Conservation (phyloP, 345 rosid genomes). For the Gossypium raimondii region DNA sequence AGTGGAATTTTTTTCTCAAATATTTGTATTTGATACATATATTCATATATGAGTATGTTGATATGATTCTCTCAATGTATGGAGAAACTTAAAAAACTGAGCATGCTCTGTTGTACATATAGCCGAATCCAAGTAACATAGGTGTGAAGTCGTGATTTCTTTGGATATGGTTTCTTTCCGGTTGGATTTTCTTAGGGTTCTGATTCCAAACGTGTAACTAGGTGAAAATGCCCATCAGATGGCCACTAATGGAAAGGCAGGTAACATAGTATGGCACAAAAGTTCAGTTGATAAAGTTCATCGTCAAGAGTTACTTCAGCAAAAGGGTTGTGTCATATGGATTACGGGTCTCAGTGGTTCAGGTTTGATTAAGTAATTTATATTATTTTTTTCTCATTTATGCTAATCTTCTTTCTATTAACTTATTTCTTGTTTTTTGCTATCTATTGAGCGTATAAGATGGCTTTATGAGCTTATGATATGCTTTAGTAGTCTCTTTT, state of each 20-base stretch:
- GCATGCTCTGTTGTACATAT: no score
- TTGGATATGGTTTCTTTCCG: background rate
- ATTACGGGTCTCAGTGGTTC: constrained; percentile 87
- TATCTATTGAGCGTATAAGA: background rate
- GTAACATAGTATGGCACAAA: constrained; percentile 68
- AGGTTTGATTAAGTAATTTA: constrained; percentile 42
- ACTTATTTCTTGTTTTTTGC: background rate
- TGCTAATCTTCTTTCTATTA: background rate
- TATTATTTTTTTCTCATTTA: background rate
- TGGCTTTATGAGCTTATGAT: background rate
- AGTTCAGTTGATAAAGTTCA: constrained; percentile 53
- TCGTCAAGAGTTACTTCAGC: constrained; percentile 57
- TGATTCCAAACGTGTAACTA: constrained; percentile 32
- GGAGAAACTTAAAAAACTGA: no score
- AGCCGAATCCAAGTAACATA: no score
- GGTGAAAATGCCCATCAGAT: constrained; percentile 47
- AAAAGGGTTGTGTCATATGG: constrained; percentile 80
- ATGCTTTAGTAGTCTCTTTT: background rate
- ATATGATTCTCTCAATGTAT: no score
- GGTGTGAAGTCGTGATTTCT: constrained; percentile 3
- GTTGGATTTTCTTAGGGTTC: constrained; percentile 11
- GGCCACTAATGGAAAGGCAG: constrained; percentile 43
- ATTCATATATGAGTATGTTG: background rate
- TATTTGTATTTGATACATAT: no score
- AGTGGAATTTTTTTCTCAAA: background rate